phyloP scores from a whole-genome alignment of 2,329 filamentous ascomycete species.

The Phaeophleospora eucalypticola region DNA sequence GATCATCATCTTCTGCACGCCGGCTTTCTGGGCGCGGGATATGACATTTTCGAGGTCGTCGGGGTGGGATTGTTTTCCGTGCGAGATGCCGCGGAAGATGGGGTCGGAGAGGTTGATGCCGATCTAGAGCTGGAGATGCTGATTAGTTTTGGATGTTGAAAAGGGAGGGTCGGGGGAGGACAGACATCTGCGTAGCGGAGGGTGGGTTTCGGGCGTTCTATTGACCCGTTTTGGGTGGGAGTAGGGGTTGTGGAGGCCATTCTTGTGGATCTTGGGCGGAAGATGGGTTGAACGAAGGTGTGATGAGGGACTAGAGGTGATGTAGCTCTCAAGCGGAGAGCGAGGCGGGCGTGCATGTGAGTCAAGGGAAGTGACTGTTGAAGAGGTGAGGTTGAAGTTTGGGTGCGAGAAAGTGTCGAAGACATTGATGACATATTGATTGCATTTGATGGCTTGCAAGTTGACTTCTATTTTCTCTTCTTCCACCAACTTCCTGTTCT shows the following conservation, averaged over 20 bases:
- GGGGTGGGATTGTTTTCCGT: constrained; percentile 71
- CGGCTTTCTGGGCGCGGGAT: constrained; percentile 69
- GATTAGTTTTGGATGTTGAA: constrained; percentile 1
- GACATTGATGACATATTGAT: no score
- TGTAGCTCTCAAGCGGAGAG: constrained; percentile 5
- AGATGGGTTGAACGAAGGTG: neutral
- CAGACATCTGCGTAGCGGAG: constrained; percentile 23
- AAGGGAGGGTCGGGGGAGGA: constrained; percentile 2
- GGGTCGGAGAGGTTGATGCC: constrained; percentile 95
- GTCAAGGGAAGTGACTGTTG: neutral
- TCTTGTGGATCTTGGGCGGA: neutral
- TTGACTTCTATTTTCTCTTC: no score
- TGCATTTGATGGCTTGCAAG: no score
- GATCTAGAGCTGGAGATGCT: constrained; percentile 53
- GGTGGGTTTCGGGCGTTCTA: constrained; percentile 4
- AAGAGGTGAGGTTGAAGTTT: constrained; percentile 6
- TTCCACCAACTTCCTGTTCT: no score
- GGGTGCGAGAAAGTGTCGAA: no score
- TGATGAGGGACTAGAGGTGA: neutral
- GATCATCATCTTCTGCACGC: constrained; percentile 85
- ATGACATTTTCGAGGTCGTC: constrained; percentile 73
- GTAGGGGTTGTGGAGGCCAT: constrained; percentile 4
- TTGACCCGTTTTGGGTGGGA: constrained; percentile 2
- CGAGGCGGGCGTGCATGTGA: constrained; percentile 6
- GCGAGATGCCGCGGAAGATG: constrained; percentile 79